Base-by-base conservation (phyloP, 2,329 filamentous ascomycete genomes). In the Elsinoe batatas region DNA sequence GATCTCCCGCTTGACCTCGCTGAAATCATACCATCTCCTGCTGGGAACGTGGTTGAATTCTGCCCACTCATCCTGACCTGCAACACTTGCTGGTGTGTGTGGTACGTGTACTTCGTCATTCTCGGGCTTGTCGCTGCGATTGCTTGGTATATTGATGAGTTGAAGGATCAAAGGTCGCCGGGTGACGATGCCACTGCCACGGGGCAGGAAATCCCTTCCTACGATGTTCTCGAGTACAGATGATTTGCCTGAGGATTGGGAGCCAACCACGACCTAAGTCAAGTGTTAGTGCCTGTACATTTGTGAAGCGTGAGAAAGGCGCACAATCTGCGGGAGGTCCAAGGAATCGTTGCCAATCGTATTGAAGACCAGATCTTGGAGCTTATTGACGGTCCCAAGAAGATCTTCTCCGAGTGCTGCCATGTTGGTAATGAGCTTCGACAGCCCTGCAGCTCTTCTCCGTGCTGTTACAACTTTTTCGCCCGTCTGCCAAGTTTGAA, bases 191-290 rank as follows among this genome's bases (percentile, higher is more conserved):
- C 93, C 93, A 69, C 89, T 95, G 66, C 93, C 93, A 70, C 93
- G 87, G 58, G 93, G 93, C 54, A 98, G 79, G 72, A 98, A 98
- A 74, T 98, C 93, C 72, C 91, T 83, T 66, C 93, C 93, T 66
- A 98, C 93, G 64, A 98, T 95, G 73, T 98, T 98, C 75, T 98
- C 93, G 61, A 98, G 84, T 22, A 98, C 93, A 6, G 93, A 97
- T 13, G 91, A 97, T 76, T 98, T 98, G 68, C 93, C 93, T 56
- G 93, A 94, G 10, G 93, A 97, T 74, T 98, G 93, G 59, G 93
- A 98, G 61, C 93, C 93, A 65, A 98, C 93, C 59, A 98, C 93
- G 61, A 98, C 91, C 91, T 97, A 68, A 54, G 47, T 37, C 18
- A 42, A 56, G 42, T 54, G 59, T 66, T 57, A 67, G 63, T 60